Evolutionary conservation across 2,329 filamentous ascomycete genomes (phyloP), one percentile per base, ranked within the genome.

Genomic region (Lachnellula arida): DNA sequence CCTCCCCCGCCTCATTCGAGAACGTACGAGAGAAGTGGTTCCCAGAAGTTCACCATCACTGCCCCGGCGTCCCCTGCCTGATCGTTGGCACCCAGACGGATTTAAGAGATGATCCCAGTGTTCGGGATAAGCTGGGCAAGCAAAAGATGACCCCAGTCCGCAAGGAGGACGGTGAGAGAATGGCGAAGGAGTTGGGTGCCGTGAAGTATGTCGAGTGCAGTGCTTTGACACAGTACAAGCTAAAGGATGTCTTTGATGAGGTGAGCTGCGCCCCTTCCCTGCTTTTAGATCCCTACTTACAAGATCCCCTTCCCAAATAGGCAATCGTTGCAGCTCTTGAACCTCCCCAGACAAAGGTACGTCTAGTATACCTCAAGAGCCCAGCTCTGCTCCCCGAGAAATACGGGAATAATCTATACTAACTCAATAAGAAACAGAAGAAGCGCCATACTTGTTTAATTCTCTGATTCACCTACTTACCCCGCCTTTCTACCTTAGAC

Each of bases 21-120:
- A 99, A 99, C 87, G 94, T 97, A 51, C 87, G 92, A 69, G 93
- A 97, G 80, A 97, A 97, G 76, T 97, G 92, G 93, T 96, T 97
- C 69, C 94, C 94, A 46, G 94, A 99, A 76, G 94, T 99, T 44
- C 92, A 96, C 73, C 94, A 99, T 75, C 94, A 99, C 76, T 99
- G 94, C 73, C 94, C 94, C 17, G 94, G 94, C 62, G 94, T 99
- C 39, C 94, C 94, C 52, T 97, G 94, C 80, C 81, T 99, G 63
- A 97, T 99, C 65, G 94, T 99, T 59, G 94, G 94, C 67, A 99
- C 94, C 23, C 94, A 99, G 77, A 92, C 93, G 61, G 94, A 99
- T 85, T 80, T 99, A 75, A 81, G 94, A 70, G 91, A 97, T 63
- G 94, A 97, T 67, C 78, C 84, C 1, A 86, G 85, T 62, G 93